Conservation (phyloP, 129 eudicot species). For the Cynara cardunculus region DNA sequence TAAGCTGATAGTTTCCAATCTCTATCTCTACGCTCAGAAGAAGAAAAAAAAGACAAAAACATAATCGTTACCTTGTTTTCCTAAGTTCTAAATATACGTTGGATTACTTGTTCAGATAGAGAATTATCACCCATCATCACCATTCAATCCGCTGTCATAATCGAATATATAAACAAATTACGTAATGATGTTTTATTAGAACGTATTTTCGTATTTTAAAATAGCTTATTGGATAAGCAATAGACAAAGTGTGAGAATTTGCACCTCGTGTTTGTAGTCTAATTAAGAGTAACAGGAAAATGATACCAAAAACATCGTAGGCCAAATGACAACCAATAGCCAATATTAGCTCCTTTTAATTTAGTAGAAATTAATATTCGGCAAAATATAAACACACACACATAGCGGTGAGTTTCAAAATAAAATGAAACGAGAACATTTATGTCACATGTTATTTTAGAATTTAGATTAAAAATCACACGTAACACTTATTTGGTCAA, state of each 20-base stretch:
- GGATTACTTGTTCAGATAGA: neutral
- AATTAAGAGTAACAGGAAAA: neutral
- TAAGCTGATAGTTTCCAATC: neutral
- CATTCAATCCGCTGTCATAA: neutral
- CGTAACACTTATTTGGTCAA: too few relatives aligned
- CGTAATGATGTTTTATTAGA: too few relatives aligned
- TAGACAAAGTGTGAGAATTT: neutral
- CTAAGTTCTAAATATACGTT: constrained; percentile 7
- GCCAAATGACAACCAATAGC: neutral
- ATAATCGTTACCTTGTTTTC: neutral
- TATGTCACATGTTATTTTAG: too few relatives aligned
- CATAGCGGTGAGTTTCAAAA: too few relatives aligned
- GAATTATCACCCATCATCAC: constrained; percentile 7
- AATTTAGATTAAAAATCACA: too few relatives aligned
- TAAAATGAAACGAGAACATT: too few relatives aligned
- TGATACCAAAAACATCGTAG: neutral
- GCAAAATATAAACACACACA: neutral
- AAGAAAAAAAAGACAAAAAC: neutral
- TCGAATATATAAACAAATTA: neutral
- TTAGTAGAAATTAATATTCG: neutral
- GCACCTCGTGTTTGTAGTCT: neutral
- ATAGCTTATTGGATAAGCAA: neutral
- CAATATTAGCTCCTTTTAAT: neutral
- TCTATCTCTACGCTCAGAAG: neutral
- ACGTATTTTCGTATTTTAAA: neutral